Evolutionary conservation across 108 stramenopile species (phyloP), one percentile per base, ranked within the genome.

Genomic region (Discostella stelligeroides): DNA sequence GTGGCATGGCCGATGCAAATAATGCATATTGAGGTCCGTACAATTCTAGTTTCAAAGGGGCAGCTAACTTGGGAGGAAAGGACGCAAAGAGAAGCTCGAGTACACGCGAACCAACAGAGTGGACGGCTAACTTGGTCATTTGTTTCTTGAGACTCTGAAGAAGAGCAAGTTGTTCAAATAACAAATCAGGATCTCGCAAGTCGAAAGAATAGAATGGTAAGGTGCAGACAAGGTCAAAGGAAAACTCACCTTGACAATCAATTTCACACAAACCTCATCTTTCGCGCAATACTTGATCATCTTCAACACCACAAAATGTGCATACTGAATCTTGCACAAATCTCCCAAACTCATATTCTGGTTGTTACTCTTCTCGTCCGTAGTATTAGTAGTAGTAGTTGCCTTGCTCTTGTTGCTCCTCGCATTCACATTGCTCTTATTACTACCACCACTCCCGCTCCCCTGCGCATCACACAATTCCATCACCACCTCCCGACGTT

Each of bases 251-350:
- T 87, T 91, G 51, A 91, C 88, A 60, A 91, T 87, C 69, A 82
- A 66, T 39, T 79, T 73, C 30, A 88, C 76, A 60, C 80, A 85
- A 14, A 79, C 85, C 39, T 80, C 69, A 64, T 88, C 86, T 38
- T 74, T 75, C 43, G 59, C 63, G 55, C 91, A 86, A 66, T 95
- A 95, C 66, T 92, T 92, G 69, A 97, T 94, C 58, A 91, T 79
- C 70, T 97, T 97, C 45, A 95, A 73, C 42, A 89, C 91, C 46
- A 79, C 80, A 82, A 97, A 97, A 81, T 95, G 94, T 42, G 92
- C 88, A 76, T 97, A 97, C 58, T 92, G 96, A 48, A 81, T 84
- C 86, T 92, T 95, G 64, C 89, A 82, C 49, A 97, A 66, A 60
- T 95, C 96, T 2, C 78, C 76, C 43, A 95, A 68, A 64, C 66